Conservation (phyloP, 495 filamentous ascomycete genomes). For the Trichoderma parareesei region DNA sequence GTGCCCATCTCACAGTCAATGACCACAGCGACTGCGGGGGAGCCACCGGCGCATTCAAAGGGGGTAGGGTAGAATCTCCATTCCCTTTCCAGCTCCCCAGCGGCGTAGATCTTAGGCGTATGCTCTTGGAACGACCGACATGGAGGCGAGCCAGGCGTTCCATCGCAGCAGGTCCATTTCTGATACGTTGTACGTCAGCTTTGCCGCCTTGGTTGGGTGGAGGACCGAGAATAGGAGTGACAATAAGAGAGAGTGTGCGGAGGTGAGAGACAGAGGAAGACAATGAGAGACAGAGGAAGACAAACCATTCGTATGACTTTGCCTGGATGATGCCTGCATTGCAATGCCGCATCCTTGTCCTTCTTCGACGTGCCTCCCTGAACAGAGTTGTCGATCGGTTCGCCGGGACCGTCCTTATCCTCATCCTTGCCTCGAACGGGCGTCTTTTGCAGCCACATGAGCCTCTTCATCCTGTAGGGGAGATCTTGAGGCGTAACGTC, state of each 20-base stretch:
- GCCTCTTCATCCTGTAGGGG: background rate
- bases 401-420: background rate
- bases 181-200: background rate
- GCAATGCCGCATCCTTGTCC: background rate
- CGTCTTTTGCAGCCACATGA: background rate
- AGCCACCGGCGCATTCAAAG: background rate
- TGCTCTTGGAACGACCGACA: background rate
- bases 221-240: background rate
- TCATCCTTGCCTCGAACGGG: background rate
- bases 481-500: background rate
- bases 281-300: too few relatives aligned
- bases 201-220: background rate
- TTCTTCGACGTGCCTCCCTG: background rate
- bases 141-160: background rate
- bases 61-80: background rate
- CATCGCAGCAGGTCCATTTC: constrained; percentile 2
- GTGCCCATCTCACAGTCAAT: constrained; percentile 47
- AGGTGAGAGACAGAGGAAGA: too few relatives aligned
- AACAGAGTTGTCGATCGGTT: too few relatives aligned
- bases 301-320: background rate
- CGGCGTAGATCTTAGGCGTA: background rate
- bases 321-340: background rate
- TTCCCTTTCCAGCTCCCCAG: background rate
- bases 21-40: constrained; percentile 23
- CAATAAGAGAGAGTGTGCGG: background rate